Evolutionary conservation across 2,329 filamentous ascomycete species (phyloP).

Genomic region (Sclerotinia borealis): DNA sequence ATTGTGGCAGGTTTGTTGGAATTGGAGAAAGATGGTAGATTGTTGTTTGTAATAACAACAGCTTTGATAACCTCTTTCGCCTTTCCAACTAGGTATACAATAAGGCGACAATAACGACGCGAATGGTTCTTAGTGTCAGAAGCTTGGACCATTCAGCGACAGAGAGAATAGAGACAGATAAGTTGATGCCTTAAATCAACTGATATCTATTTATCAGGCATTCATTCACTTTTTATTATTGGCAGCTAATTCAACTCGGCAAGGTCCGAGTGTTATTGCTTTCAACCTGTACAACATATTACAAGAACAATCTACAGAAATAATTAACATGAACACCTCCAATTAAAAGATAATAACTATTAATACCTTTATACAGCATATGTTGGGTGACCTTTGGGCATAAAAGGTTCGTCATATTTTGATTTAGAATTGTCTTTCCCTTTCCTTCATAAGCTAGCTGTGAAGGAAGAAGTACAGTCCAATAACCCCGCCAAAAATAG

Average conservation of each 20-base stretch:
- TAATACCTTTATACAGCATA: background rate
- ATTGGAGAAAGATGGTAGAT: constrained; percentile 8
- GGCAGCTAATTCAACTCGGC: no score
- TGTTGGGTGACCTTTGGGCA: background rate
- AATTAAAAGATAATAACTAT: no score
- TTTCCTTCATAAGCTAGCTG: no score
- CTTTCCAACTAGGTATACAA: constrained; percentile 3
- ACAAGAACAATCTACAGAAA: no score
- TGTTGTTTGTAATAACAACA: constrained; percentile 24
- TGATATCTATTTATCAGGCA: background rate
- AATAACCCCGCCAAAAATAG: background rate
- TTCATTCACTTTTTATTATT: background rate
- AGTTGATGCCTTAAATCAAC: background rate
- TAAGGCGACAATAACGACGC: constrained; percentile 15
- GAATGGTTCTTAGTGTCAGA: background rate
- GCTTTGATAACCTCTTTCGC: constrained; percentile 19
- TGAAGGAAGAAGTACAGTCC: background rate
- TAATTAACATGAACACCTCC: no score
- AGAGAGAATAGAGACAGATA: no score
- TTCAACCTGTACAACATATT: no score
- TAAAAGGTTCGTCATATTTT: background rate
- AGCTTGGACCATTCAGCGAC: constrained; percentile 7
- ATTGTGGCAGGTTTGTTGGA: constrained; percentile 23
- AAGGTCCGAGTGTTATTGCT: no score
- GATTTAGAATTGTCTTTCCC: background rate